These are phyloP conservation scores for Trichothecium sympodiale DNA, from an alignment of 2,329 filamentous ascomycete genomes.

Conservation along the genomic window DNA sequence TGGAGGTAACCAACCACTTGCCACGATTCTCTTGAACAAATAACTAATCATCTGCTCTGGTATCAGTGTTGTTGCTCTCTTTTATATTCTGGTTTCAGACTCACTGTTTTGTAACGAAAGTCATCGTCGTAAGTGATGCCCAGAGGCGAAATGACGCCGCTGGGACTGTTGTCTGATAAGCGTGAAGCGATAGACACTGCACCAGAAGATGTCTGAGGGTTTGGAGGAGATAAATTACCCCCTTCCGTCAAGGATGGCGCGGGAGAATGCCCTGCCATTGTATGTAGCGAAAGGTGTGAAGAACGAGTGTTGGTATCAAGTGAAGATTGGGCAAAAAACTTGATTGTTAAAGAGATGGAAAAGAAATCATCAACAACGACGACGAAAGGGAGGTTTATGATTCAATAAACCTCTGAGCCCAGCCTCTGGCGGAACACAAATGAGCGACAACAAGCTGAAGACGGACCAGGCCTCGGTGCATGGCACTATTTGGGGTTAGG, in stretches of 20 bases:
- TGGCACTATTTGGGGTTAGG: no score
- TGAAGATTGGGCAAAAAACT: background rate
- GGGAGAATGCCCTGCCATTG: conserved; percentile 1
- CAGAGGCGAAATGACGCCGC: background rate
- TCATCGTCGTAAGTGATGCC: conserved; percentile 14
- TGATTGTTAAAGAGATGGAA: no score
- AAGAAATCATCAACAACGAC: no score
- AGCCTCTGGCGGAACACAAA: no score
- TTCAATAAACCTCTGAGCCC: no score
- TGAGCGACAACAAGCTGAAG: no score
- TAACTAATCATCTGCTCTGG: conserved; percentile 18
- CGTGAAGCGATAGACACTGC: conserved; percentile 1
- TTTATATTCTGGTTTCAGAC: no score
- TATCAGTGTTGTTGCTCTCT: no score
- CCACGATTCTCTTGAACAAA: conserved; percentile 15
- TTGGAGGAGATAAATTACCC: no score
- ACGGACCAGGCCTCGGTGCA: background rate
- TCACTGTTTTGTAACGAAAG: conserved; percentile 19
- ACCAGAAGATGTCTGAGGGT: background rate
- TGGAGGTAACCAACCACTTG: conserved; percentile 18
- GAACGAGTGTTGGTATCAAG: no score
- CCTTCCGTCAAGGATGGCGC: background rate
- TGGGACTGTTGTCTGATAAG: background rate
- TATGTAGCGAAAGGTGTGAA: background rate
- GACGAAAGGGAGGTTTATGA: no score